Conservation (phyloP, 495 filamentous ascomycete genomes). For the Lichina pygmaea region DNA sequence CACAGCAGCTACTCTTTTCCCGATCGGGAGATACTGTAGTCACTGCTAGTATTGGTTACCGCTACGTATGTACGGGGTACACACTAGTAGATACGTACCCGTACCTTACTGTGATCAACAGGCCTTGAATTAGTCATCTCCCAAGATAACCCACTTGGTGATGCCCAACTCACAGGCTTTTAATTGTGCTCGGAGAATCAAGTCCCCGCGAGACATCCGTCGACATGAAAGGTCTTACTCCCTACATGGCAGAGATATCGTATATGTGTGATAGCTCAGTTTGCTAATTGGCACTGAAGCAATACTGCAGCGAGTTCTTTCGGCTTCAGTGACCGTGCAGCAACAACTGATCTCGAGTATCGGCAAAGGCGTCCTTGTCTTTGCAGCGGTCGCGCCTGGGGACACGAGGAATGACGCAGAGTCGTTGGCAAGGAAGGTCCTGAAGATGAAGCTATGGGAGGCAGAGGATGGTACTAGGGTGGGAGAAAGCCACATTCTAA, state of each 20-base stretch:
- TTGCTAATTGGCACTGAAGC: conserved; percentile 22
- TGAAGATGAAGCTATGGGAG: conserved; percentile 78
- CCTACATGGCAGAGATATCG: neutral
- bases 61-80: no score
- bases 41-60: no score
- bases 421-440: conserved; percentile 50
- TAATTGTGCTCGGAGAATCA: no score
- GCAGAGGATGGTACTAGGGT: conserved; percentile 40
- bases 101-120: no score
- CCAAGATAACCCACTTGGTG: no score
- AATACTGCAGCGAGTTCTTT: conserved; percentile 82
- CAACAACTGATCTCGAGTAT: conserved; percentile 70
- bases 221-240: conserved; percentile 1
- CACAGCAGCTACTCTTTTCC: no score
- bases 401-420: conserved; percentile 80
- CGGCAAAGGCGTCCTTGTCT: conserved; percentile 66
- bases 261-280: no score
- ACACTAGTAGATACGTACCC: no score
- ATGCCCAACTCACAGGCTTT: no score
- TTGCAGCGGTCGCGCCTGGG: conserved; percentile 72
- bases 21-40: no score
- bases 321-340: conserved; percentile 96
- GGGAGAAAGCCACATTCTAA: conserved; percentile 1
- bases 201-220: no score
- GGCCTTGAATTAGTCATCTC: no score